Evolutionary conservation across 2,329 filamentous ascomycete species (phyloP).

Genomic region (Cladosporium sp.): DNA sequence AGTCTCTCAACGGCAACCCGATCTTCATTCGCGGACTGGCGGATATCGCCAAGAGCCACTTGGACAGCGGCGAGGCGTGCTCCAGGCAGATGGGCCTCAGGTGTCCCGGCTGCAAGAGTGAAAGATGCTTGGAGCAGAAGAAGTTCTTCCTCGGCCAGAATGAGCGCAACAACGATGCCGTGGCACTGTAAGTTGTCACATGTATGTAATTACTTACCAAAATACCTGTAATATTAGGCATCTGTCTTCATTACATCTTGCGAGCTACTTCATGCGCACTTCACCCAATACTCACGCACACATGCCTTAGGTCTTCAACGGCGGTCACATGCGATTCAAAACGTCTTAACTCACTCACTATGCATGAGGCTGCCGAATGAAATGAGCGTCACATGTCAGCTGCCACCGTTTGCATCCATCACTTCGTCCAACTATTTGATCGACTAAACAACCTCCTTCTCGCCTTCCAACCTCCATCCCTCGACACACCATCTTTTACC

Average conservation of each 20-base stretch:
- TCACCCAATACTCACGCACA: too few species aligned
- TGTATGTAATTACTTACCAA: not conserved
- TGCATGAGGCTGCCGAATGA: not conserved
- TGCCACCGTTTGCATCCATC: not conserved
- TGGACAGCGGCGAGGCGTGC: conserved; percentile 63
- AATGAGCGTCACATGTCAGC: not conserved
- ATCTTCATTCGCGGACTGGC: conserved; percentile 88
- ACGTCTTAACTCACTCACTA: not conserved
- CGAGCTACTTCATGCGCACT: too few species aligned
- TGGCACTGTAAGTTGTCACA: conserved; percentile 4
- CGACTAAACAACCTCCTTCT: not conserved
- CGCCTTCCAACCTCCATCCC: not conserved
- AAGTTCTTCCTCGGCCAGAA: conserved; percentile 50
- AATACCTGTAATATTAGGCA: not conserved
- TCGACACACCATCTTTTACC: not conserved
- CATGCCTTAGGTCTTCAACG: not conserved
- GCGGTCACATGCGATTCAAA: not conserved
- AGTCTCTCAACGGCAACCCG: conserved; percentile 84
- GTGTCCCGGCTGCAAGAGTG: conserved; percentile 89
- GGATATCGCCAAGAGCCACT: conserved; percentile 74
- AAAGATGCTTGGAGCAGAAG: conserved; percentile 73
- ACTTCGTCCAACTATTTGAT: not conserved
- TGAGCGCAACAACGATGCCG: conserved; percentile 7
- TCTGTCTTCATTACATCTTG: not conserved
- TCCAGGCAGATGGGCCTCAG: conserved; percentile 82